These are phyloP conservation scores for Cystobasidium onofrii DNA, from an alignment of 768 basidiomycete genomes.

Conservation along the genomic window DNA sequence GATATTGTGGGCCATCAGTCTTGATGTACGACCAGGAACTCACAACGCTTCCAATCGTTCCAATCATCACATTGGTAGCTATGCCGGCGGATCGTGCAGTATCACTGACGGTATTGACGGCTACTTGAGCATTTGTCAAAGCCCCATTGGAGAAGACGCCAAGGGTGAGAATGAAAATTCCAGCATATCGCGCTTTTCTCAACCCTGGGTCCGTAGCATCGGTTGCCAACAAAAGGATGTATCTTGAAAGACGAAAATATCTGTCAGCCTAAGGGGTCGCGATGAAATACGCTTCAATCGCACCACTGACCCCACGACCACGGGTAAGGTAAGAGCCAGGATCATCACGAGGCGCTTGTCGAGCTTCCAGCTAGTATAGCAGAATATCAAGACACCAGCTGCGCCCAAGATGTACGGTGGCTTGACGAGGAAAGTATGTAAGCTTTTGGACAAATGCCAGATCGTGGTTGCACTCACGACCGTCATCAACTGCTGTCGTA, in stretches of 20 bases:
- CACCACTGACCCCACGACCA: neutral
- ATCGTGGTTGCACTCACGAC: neutral
- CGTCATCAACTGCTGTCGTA: conserved; percentile 2
- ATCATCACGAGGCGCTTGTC: neutral
- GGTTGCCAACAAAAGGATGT: conserved; percentile 1
- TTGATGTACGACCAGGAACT: conserved; percentile 37
- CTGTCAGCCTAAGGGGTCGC: neutral
- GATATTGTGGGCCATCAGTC: conserved; percentile 32
- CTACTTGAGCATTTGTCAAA: conserved; percentile 35
- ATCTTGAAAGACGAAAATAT: neutral
- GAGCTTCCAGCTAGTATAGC: conserved; percentile 20
- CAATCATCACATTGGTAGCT: conserved; percentile 37
- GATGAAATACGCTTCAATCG: neutral
- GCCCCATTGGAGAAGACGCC: neutral
- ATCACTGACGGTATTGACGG: conserved; percentile 38
- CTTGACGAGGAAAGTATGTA: neutral
- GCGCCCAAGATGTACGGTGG: conserved; percentile 8
- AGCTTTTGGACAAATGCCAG: neutral
- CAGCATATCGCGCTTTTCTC: neutral
- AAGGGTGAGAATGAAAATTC: neutral
- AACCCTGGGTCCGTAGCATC: neutral
- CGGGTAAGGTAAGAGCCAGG: neutral
- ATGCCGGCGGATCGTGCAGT: conserved; percentile 35
- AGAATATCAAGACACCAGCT: neutral
- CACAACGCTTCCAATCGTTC: conserved; percentile 39